phyloP scores from a whole-genome alignment of 108 stramenopile species.

The Cafeteria roenbergensis region DNA sequence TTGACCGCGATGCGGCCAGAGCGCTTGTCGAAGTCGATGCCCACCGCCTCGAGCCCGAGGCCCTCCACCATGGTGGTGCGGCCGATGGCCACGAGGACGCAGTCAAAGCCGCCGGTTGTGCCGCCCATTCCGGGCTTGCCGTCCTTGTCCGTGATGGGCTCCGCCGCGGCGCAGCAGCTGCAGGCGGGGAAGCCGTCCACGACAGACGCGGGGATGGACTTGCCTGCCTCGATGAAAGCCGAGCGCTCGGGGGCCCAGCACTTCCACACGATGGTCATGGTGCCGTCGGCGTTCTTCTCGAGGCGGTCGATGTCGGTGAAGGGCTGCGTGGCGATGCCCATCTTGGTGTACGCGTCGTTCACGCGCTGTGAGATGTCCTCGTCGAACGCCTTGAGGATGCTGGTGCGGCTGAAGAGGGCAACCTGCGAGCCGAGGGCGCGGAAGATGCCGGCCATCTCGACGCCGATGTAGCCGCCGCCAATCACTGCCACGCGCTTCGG shows the following conservation, averaged over 20 bases:
- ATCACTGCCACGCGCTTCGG: conserved; percentile 64
- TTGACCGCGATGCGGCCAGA: conserved; percentile 56
- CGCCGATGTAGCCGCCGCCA: conserved; percentile 81
- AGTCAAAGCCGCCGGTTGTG: conserved; percentile 54
- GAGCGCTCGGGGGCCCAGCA: no score
- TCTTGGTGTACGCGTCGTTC: conserved; percentile 51
- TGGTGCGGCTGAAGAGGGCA: conserved; percentile 50
- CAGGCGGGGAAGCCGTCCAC: no score
- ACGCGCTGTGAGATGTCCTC: conserved; percentile 43
- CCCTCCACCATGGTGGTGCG: conserved; percentile 51
- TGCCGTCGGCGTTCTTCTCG: neutral
- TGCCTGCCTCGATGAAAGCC: no score
- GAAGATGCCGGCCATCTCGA: conserved; percentile 75
- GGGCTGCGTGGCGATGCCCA: conserved; percentile 51
- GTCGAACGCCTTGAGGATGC: conserved; percentile 59
- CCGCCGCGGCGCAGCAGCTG: no score
- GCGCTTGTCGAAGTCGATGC: conserved; percentile 42
- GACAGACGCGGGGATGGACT: no score
- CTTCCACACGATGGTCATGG: neutral
- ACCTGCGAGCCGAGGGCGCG: conserved; percentile 64
- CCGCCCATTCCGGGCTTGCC: conserved; percentile 45
- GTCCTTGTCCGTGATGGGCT: no score
- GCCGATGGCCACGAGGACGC: conserved; percentile 63
- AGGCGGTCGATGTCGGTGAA: no score
- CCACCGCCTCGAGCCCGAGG: conserved; percentile 48